Conservation (phyloP, 768 basidiomycete species). For the Boletus bicolor region DNA sequence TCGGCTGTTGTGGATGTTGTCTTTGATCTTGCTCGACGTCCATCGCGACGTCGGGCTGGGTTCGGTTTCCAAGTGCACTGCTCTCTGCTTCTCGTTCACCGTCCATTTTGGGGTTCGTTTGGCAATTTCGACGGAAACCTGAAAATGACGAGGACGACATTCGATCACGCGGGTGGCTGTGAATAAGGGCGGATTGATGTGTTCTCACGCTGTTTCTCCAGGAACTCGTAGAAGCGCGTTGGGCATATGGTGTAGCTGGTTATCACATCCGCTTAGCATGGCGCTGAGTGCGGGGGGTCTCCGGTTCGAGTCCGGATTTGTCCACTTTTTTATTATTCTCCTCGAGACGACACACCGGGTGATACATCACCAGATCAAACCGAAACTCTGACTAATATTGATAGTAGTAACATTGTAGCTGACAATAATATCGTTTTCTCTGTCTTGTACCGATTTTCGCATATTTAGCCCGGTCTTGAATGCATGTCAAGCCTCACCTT, state of each 20-base stretch:
- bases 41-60: conserved; percentile 16
- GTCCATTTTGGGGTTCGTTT: conserved; percentile 23
- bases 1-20: neutral
- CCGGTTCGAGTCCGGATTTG: conserved; percentile 41
- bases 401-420: no score
- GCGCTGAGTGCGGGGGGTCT: conserved; percentile 36
- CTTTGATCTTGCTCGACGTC: conserved; percentile 19
- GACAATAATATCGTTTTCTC: no score
- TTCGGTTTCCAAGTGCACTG: neutral
- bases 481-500: no score
- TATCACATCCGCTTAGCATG: conserved; percentile 41
- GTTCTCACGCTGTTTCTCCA: conserved; percentile 2
- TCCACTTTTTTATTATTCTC: conserved; percentile 25
- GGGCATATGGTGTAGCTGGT: conserved; percentile 41
- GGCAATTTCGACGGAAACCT: conserved; percentile 15
- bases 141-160: conserved; percentile 26
- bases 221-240: conserved; percentile 1
- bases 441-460: no score
- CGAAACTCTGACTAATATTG: no score
- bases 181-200: neutral
- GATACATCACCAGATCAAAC: no score
- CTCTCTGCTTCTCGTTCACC: conserved; percentile 14
- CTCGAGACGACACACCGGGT: neutral
- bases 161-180: conserved; percentile 30
- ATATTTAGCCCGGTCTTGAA: neutral